phyloP scores from a whole-genome alignment of 2,329 filamentous ascomycete genomes.

The Ascochyta viciae-villosae region DNA sequence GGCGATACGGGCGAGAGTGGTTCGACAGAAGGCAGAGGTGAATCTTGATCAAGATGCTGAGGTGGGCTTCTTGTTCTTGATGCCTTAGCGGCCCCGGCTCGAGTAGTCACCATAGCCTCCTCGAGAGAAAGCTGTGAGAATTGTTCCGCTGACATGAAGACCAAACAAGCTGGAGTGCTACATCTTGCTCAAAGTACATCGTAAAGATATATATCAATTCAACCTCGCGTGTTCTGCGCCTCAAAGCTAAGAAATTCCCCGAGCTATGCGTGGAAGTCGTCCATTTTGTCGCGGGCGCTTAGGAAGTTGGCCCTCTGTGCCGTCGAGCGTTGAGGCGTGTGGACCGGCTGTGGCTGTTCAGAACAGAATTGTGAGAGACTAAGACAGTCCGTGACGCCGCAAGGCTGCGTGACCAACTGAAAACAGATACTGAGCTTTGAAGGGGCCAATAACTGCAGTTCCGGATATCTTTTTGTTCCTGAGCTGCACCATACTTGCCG shows the following conservation, averaged over 20 bases:
- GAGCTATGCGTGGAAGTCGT: conserved; percentile 25
- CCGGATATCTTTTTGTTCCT: conserved; percentile 22
- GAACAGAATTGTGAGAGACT: conserved; percentile 28
- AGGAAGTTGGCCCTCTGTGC: conserved; percentile 40
- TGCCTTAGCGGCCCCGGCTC: conserved; percentile 43
- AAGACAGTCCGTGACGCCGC: conserved; percentile 28
- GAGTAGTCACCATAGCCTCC: conserved; percentile 49
- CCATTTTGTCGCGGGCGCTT: conserved; percentile 41
- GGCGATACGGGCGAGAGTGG: conserved; percentile 31
- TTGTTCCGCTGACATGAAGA: conserved; percentile 47
- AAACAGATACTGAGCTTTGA: conserved; percentile 15
- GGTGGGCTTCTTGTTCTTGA: conserved; percentile 27
- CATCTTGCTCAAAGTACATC: conserved; percentile 18
- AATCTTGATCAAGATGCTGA: conserved; percentile 29
- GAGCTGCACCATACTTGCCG: conserved; percentile 17
- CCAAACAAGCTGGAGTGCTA: conserved; percentile 22
- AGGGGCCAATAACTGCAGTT: conserved; percentile 20
- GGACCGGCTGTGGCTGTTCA: conserved; percentile 42
- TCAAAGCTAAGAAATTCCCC: conserved; percentile 11
- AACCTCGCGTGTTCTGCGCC: conserved; percentile 17
- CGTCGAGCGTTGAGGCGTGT: conserved; percentile 37
- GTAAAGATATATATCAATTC: conserved; percentile 42
- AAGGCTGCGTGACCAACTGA: conserved; percentile 32
- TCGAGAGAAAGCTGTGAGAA: conserved; percentile 47
- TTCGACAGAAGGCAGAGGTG: conserved; percentile 33